A percentile compares a stretch with the other conserved stretches of the same genome.
These are phyloP conservation scores for Stemphylium lycopersici DNA, from an alignment of 2,329 filamentous ascomycete genomes.

Conservation along the genomic window DNA sequence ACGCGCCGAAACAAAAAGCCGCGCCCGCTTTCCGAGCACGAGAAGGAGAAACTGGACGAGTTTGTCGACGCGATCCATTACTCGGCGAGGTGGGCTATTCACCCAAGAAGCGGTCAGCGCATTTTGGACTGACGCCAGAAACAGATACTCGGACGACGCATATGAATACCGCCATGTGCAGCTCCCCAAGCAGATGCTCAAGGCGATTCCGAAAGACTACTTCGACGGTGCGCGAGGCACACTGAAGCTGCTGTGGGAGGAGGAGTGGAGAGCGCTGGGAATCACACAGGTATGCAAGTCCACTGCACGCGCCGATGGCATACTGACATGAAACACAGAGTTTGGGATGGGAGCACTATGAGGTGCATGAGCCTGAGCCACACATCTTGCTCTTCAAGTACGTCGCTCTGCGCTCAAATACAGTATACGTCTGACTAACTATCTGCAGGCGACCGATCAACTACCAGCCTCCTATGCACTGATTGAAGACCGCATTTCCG, in stretches of 20 bases:
- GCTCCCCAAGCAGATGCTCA: conserved; percentile 97
- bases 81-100: conserved; percentile 74
- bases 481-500: conserved; percentile 18
- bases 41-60: conserved; percentile 85
- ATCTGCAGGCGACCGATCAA: conserved; percentile 75
- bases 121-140: conserved; percentile 26
- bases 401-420: conserved; percentile 47
- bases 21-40: conserved; percentile 77
- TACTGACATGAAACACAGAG: conserved; percentile 64
- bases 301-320: background rate
- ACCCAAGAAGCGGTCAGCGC: conserved; percentile 15
- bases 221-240: conserved; percentile 89
- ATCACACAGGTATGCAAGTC: conserved; percentile 80
- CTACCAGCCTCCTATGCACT: conserved; percentile 71
- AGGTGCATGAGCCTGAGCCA: conserved; percentile 97
- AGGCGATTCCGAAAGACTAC: conserved; percentile 93
- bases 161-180: conserved; percentile 98
- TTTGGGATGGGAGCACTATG: conserved; percentile 98
- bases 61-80: conserved; percentile 95
- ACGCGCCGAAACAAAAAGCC: conserved; percentile 86
- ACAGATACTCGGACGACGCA: conserved; percentile 88
- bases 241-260: conserved; percentile 95
- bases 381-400: conserved; percentile 99
- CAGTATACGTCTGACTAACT: conserved; percentile 13
- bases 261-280: conserved; percentile 95